These are phyloP conservation scores for Lagenidium giganteum DNA, from an alignment of 352 stramenopile genomes.

Conservation along the genomic window DNA sequence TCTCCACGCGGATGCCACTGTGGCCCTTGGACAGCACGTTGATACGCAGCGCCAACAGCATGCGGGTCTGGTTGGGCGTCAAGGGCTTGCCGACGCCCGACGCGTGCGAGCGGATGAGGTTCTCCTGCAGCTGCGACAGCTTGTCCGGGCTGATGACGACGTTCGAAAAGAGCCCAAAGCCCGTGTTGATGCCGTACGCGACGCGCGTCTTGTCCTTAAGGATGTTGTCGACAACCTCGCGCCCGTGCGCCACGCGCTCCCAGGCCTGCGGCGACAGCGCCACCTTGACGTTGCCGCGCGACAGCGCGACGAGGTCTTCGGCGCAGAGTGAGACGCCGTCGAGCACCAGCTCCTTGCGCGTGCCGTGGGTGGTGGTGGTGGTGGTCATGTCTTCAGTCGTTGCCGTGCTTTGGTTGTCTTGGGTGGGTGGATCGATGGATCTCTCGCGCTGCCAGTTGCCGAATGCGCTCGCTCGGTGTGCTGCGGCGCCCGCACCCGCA, in stretches of 20 bases:
- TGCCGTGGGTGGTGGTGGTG: too few species aligned
- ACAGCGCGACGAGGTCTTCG: conserved; percentile 51
- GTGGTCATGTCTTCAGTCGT: too few species aligned
- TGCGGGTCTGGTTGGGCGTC: conserved; percentile 51
- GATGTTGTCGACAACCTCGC: conserved; percentile 74
- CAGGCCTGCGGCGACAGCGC: conserved; percentile 42
- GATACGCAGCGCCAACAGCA: conserved; percentile 75
- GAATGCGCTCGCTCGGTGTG: too few species aligned
- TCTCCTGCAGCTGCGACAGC: conserved; percentile 68
- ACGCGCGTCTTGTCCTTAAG: conserved; percentile 59
- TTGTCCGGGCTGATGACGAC: conserved; percentile 72
- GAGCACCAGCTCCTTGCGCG: conserved; percentile 15
- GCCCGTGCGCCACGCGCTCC: conserved; percentile 42
- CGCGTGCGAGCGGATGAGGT: conserved; percentile 60
- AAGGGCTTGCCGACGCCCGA: conserved; percentile 63
- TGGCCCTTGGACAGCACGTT: conserved; percentile 81
- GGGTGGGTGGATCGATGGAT: too few species aligned
- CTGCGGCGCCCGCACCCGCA: too few species aligned
- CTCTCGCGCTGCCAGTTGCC: too few species aligned
- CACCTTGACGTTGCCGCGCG: conserved; percentile 36
- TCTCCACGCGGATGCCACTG: conserved; percentile 61
- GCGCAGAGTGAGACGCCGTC: conserved; percentile 42
- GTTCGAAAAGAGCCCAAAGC: conserved; percentile 82
- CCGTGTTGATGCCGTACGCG: conserved; percentile 85
- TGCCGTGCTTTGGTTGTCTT: too few species aligned